Evolutionary conservation across 768 basidiomycete species (phyloP).

Genomic region (Paxillus rubicundulus): DNA sequence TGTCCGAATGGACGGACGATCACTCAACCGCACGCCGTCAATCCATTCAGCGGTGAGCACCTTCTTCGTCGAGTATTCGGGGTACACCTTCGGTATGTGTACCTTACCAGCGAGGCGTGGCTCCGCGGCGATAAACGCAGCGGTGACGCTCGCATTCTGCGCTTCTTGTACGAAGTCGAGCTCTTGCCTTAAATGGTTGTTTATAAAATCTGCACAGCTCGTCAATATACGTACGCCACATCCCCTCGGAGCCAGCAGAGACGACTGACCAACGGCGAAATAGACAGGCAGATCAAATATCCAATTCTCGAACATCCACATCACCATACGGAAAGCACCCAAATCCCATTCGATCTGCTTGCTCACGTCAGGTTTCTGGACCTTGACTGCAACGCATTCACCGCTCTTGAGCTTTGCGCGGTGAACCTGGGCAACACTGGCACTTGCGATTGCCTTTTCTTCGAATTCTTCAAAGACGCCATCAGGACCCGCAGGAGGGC

Average conservation of each 20-base stretch:
- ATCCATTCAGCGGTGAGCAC: conserved; percentile 89
- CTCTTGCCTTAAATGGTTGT: conserved; percentile 78
- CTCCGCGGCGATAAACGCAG: conserved; percentile 64
- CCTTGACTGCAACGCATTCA: conserved; percentile 87
- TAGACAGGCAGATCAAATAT: conserved; percentile 86
- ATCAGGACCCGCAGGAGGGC: conserved; percentile 59
- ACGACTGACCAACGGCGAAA: conserved; percentile 65
- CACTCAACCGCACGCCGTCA: conserved; percentile 69
- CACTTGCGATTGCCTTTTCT: conserved; percentile 74
- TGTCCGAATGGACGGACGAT: conserved; percentile 51
- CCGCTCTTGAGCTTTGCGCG: conserved; percentile 55
- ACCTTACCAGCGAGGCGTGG: conserved; percentile 68
- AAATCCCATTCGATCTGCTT: conserved; percentile 88
- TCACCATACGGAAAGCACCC: conserved; percentile 62
- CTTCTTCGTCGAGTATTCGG: conserved; percentile 67
- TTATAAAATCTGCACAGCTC: conserved; percentile 60
- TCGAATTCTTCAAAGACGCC: conserved; percentile 82
- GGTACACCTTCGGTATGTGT: conserved; percentile 74
- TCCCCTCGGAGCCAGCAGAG: neutral
- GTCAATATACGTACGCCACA: neutral
- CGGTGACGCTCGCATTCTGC: conserved; percentile 68
- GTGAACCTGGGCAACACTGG: conserved; percentile 93
- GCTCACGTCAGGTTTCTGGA: conserved; percentile 85
- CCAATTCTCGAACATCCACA: conserved; percentile 78
- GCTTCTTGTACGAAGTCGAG: conserved; percentile 83